Percentiles rank a stretch among this genome's conserved stretches.
phyloP scores from a whole-genome alignment of 495 filamentous ascomycete genomes.

The Parathielavia appendiculata region DNA sequence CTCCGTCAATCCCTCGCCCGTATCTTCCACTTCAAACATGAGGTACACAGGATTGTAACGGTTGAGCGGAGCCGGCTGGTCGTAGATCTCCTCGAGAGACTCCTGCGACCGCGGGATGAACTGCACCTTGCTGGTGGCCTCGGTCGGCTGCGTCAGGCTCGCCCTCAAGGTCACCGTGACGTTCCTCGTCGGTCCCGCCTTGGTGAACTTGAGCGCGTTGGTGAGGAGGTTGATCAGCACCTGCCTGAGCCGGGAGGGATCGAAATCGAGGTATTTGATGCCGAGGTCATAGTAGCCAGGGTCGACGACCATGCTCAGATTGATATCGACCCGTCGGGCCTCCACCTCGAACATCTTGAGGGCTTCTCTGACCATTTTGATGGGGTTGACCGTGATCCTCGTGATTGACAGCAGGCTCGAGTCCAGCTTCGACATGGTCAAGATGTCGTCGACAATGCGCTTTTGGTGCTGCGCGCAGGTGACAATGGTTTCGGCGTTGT shows the following conservation, averaged over 20 bases:
- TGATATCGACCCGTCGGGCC: slow-evolving; percentile 59
- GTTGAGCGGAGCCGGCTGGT: slow-evolving; percentile 10
- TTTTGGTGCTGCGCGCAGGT: slow-evolving; percentile 74
- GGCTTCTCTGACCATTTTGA: slow-evolving; percentile 54
- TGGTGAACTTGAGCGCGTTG: slow-evolving; percentile 75
- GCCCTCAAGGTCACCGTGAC: slow-evolving; percentile 35
- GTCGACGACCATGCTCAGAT: slow-evolving; percentile 57
- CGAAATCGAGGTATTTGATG: slow-evolving; percentile 62
- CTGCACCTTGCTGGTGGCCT: slow-evolving; percentile 32
- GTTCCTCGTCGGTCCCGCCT: slow-evolving; percentile 37
- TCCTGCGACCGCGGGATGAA: slow-evolving; percentile 33
- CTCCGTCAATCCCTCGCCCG: slow-evolving; percentile 63
- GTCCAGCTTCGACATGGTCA: slow-evolving; percentile 75
- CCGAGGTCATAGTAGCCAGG: slow-evolving; percentile 48
- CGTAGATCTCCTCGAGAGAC: slow-evolving; percentile 15
- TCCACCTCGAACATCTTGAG: slow-evolving; percentile 71
- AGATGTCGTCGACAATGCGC: slow-evolving; percentile 72
- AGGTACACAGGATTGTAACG: slow-evolving; percentile 48
- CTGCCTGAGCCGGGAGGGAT: slow-evolving; percentile 66
- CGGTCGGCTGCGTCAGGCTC: slow-evolving; percentile 26
- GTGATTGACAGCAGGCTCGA: slow-evolving; percentile 64
- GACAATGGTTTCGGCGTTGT: slow-evolving; percentile 70
- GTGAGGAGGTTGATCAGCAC: slow-evolving; percentile 67
- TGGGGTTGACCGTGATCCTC: slow-evolving; percentile 60
- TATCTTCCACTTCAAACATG: slow-evolving; percentile 66